Percentiles rank a stretch among this genome's conserved stretches.
These are phyloP conservation scores for Irpex rosettiformis DNA, from an alignment of 1,284 basidiomycete species.

Conservation along the genomic window DNA sequence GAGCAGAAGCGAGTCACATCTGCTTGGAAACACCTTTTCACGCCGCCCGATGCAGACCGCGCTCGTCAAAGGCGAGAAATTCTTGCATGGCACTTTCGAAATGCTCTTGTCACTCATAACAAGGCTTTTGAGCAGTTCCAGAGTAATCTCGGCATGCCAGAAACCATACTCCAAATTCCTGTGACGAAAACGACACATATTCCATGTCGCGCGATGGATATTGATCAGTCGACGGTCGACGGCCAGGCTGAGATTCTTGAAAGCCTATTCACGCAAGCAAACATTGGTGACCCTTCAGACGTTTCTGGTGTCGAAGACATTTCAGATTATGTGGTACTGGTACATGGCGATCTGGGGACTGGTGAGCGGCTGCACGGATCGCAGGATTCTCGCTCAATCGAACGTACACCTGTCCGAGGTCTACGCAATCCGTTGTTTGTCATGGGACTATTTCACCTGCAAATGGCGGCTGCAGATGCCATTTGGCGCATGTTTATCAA, in stretches of 20 bases:
- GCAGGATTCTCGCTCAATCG: constrained; percentile 19
- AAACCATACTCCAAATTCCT: constrained; percentile 14
- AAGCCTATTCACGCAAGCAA: constrained; percentile 4
- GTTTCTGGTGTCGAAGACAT: not conserved
- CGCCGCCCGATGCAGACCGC: not conserved
- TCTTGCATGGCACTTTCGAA: constrained; percentile 11
- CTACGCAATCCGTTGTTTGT: constrained; percentile 30
- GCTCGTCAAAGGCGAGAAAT: not conserved
- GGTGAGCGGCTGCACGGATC: constrained; percentile 22
- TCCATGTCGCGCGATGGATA: constrained; percentile 8
- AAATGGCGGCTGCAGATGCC: constrained; percentile 36
- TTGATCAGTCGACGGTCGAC: constrained; percentile 5
- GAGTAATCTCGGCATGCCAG: constrained; percentile 17
- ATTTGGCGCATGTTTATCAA: constrained; percentile 30
- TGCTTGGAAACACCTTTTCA: not conserved
- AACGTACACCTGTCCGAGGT: constrained; percentile 22
- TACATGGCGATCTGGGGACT: constrained; percentile 18
- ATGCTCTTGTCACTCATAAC: constrained; percentile 12
- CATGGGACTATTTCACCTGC: constrained; percentile 35
- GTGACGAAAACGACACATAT: constrained; percentile 2
- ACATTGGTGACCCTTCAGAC: not conserved
- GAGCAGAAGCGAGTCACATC: not conserved
- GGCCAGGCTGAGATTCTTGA: constrained; percentile 8
- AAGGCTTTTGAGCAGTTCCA: constrained; percentile 6
- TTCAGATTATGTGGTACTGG: constrained; percentile 2